Percentiles rank a stretch among this genome's conserved stretches.
Conservation (phyloP, 257 asterid species). For the Primulina tabacum region DNA sequence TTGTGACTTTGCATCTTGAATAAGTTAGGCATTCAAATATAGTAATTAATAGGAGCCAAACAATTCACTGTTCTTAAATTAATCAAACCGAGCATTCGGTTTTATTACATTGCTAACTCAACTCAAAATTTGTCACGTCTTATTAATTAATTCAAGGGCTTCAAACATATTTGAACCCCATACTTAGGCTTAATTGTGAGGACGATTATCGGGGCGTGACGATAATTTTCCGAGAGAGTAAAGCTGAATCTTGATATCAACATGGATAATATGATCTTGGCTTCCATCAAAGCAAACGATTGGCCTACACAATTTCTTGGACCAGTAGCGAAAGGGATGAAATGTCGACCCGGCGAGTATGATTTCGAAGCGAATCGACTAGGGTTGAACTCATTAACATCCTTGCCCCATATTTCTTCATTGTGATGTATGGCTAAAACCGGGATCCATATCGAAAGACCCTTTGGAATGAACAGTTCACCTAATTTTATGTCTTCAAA, state of each 20-base stretch:
- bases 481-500: constrained; percentile 78
- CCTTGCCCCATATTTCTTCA: constrained; percentile 82
- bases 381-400: constrained; percentile 76
- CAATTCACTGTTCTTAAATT: too few species aligned
- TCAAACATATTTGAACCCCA: constrained; percentile 74
- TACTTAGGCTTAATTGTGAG: constrained; percentile 82
- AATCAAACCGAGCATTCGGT: too few species aligned
- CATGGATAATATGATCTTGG: constrained; percentile 86
- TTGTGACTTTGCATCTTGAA: too few species aligned
- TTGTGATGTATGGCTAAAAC: constrained; percentile 83
- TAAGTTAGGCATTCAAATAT: too few species aligned
- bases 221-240: constrained; percentile 61
- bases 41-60: too few species aligned
- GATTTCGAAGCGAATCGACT: constrained; percentile 53
- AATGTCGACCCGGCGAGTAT: constrained; percentile 53
- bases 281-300: constrained; percentile 87
- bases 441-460: constrained; percentile 30
- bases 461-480: constrained; percentile 79
- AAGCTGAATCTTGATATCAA: constrained; percentile 64
- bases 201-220: constrained; percentile 80
- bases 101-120: not conserved
- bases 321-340: constrained; percentile 87
- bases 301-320: constrained; percentile 92
- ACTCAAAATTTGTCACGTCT: constrained; percentile 6
- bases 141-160: constrained; percentile 30